phyloP scores from a whole-genome alignment of 2,329 filamentous ascomycete genomes.

The Canariomyces notabilis region DNA sequence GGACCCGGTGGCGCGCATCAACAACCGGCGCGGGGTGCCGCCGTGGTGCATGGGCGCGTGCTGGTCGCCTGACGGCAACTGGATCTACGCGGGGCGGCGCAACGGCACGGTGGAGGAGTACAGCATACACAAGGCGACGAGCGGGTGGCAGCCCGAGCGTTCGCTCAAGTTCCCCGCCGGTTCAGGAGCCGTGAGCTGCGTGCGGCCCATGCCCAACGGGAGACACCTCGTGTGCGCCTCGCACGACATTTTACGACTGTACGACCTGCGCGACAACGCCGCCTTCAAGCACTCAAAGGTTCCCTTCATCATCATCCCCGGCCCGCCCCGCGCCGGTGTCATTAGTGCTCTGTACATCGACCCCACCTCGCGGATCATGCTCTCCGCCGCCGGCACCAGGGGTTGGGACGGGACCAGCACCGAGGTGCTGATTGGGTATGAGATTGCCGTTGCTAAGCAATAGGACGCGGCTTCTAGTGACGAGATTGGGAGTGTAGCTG shows the following conservation, averaged over 20 bases:
- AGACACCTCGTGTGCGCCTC: slow-evolving; percentile 89
- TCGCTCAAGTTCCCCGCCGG: slow-evolving; percentile 84
- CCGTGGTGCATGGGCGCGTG: slow-evolving; percentile 98
- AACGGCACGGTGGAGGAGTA: slow-evolving; percentile 96
- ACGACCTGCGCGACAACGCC: slow-evolving; percentile 70
- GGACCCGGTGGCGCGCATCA: slow-evolving; percentile 73
- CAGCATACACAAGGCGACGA: slow-evolving; percentile 67
- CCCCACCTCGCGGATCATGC: slow-evolving; percentile 81
- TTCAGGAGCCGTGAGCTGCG: slow-evolving; percentile 81
- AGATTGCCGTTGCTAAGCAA: slow-evolving; percentile 54
- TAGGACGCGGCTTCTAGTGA: neutral
- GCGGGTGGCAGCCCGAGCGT: slow-evolving; percentile 68
- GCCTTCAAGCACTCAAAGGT: slow-evolving; percentile 69
- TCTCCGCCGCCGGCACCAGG: slow-evolving; percentile 84
- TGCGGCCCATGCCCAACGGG: slow-evolving; percentile 88
- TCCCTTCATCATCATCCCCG: slow-evolving; percentile 93
- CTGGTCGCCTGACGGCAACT: slow-evolving; percentile 94
- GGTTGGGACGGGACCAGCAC: slow-evolving; percentile 92
- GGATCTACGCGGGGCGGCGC: slow-evolving; percentile 83
- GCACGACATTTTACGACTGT: slow-evolving; percentile 87
- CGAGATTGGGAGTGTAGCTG: neutral
- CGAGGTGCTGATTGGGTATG: slow-evolving; percentile 90
- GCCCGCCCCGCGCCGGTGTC: slow-evolving; percentile 75
- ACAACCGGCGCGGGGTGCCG: slow-evolving; percentile 67
- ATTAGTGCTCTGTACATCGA: slow-evolving; percentile 85